A percentile compares a stretch with the other conserved stretches of the same genome.
phyloP scores from a whole-genome alignment of 768 basidiomycete genomes.

The Leccinellum albellum region DNA sequence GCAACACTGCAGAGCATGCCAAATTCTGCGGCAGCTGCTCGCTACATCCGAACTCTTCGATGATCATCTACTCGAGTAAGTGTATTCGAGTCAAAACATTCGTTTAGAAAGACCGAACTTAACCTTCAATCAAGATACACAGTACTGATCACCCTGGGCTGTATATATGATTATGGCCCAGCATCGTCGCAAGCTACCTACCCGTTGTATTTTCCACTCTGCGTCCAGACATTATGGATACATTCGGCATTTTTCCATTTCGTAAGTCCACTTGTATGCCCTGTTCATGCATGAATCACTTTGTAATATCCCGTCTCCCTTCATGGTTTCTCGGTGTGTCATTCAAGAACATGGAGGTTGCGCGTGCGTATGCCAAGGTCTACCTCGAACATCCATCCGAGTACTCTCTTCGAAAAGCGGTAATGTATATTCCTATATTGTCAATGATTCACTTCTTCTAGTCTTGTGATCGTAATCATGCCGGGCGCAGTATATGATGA shows the following conservation, averaged over 20 bases:
- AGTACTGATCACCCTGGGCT: not conserved
- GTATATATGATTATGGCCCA: conserved; percentile 6
- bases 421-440: not conserved
- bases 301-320: not conserved
- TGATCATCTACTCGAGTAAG: conserved; percentile 31
- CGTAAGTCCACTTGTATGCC: not conserved
- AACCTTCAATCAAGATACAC: conserved; percentile 1
- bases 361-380: not conserved
- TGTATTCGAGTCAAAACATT: not conserved
- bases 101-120: not conserved
- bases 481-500: not conserved
- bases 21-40: conserved; percentile 29
- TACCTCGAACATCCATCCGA: conserved; percentile 3
- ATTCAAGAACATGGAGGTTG: conserved; percentile 1
- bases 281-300: not conserved
- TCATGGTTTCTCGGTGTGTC: not conserved
- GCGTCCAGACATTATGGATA: not conserved
- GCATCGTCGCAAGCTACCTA: not conserved
- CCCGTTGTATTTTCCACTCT: not conserved
- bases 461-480: too few relatives aligned
- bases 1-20: conserved; percentile 26
- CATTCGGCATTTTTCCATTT: not conserved
- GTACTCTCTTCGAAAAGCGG: not conserved
- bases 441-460: too few relatives aligned
- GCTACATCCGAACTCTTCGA: conserved; percentile 30